Conservation (phyloP, 345 rosid genomes). For the Rhizophora apiculata region DNA sequence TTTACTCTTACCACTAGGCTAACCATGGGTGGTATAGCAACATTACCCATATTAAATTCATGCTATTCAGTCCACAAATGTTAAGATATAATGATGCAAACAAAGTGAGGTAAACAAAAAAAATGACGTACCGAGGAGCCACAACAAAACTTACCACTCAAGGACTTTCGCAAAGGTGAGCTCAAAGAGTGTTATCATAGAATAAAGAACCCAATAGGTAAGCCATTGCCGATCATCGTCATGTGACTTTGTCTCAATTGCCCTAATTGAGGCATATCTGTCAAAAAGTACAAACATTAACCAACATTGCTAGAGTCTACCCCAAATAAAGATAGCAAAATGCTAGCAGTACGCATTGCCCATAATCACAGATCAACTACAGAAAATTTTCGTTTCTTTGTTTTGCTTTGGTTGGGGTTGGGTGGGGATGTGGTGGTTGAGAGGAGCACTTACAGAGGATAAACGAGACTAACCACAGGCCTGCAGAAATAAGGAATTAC, state of each 20-base stretch:
- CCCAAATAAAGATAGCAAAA: too few species aligned
- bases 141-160: constrained; percentile 56
- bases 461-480: constrained; percentile 85
- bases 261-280: constrained; percentile 83
- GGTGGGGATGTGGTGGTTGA: background rate
- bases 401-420: background rate
- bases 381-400: too few species aligned
- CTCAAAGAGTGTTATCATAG: constrained; percentile 80
- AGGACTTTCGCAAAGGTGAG: constrained; percentile 86
- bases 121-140: too few species aligned
- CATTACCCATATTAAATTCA: too few species aligned
- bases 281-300: background rate
- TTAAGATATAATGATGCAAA: background rate
- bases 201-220: constrained; percentile 92
- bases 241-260: constrained; percentile 81
- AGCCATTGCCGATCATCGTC: constrained; percentile 94
- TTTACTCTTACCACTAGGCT: too few species aligned
- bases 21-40: too few species aligned
- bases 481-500: constrained; percentile 43
- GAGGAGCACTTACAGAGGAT: constrained; percentile 76
- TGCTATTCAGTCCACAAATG: too few species aligned
- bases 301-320: background rate
- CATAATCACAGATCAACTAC: too few species aligned
- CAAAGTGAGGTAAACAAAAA: background rate
- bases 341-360: too few species aligned